Conservation (phyloP, 2,329 filamentous ascomycete genomes). For the Paecilomyces dactylethromorphus region DNA sequence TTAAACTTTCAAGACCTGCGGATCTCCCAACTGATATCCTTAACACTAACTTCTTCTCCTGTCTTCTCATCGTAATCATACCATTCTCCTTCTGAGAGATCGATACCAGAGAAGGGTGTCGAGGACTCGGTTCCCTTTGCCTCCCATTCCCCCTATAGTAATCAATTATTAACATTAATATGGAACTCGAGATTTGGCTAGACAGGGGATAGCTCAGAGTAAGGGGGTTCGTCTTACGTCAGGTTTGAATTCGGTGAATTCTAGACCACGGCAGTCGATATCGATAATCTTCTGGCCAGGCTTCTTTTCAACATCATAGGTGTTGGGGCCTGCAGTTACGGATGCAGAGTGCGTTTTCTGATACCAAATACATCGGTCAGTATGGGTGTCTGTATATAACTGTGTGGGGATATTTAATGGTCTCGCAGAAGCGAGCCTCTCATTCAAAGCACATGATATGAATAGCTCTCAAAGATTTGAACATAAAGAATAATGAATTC, state of each 20-base stretch:
- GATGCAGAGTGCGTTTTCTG: conserved; percentile 59
- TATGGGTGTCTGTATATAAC: not conserved
- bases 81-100: conserved; percentile 88
- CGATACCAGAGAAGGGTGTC: conserved; percentile 75
- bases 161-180: not conserved
- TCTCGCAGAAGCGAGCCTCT: not conserved
- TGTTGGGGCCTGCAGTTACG: conserved; percentile 65
- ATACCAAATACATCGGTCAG: not conserved
- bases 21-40: conserved; percentile 82
- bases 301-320: conserved; percentile 50
- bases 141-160: conserved; percentile 73
- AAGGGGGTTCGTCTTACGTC: conserved; percentile 55
- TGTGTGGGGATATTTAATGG: not conserved
- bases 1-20: conserved; percentile 50
- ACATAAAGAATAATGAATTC: not conserved
- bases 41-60: conserved; percentile 85
- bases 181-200: not conserved
- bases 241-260: conserved; percentile 84
- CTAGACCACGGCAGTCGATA: conserved; percentile 88
- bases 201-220: not conserved
- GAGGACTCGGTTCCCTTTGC: conserved; percentile 73
- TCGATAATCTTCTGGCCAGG: conserved; percentile 72
- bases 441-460: not conserved
- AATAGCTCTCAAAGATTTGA: not conserved
- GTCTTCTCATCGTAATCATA: conserved; percentile 97